Base-by-base conservation (phyloP, 2,329 filamentous ascomycete species). In the Neonectria ditissima region DNA sequence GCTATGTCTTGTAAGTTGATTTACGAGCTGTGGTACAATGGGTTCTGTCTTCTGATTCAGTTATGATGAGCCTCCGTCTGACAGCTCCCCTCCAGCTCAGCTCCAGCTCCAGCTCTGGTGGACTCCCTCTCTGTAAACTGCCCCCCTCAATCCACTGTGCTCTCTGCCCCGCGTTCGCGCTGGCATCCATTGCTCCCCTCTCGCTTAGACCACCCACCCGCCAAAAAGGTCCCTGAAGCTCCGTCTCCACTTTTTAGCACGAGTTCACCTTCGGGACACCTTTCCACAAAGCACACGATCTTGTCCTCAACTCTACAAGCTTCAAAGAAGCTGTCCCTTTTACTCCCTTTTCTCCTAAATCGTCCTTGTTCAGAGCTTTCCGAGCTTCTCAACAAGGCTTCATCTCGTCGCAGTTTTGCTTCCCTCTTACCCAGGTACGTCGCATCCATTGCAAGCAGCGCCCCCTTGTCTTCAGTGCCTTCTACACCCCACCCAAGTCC, bases 221-320 rank as follows among this genome's bases (percentile, higher is more conserved):
- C 60, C 47, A 51, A 48, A 43, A 44, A 63, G 39, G 61, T 58
- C 66, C 71, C 65, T 66, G 66, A 59, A 72, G 62, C 66, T 58
- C 45, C 37, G 65, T 68, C 73, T 59, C 75, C 75, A 73, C 71
- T 44, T 69, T 66, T 55, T 65, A 70, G 67, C 48, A 65, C 70
- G 58, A 65, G 65, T 71, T 74, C 63, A 26, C 45, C 62, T 72
- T 72, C 57, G 73, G 75, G 76, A 75, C 77, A 78, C 77, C 71
- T 78, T 78, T 71, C 76, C 73, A 70, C 65, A 75, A 76, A 60
- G 72, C 69, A 75, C 74, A 72, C 74, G 71, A 74, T 67, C 66
- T 70, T 37, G 47, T 59, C 52, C 50, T 63, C 57, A 65, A 60
- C 69, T 70, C 73, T 68, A 67, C 68, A 64, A 59, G 62, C 39